Evolutionary conservation across 106 monocot species (phyloP).

Genomic region (Apostasia ramifera): DNA sequence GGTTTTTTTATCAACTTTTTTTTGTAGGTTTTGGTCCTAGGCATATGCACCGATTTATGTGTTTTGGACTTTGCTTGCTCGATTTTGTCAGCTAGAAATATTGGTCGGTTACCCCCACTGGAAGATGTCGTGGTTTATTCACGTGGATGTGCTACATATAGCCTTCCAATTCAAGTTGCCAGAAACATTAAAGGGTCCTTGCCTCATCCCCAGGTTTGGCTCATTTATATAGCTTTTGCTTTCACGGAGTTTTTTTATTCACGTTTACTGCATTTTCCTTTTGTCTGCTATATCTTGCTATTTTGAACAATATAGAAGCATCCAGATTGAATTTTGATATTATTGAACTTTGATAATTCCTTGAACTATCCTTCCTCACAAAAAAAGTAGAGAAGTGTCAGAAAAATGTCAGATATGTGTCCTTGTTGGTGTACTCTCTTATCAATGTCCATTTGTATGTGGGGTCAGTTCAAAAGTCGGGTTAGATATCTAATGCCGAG

Average conservation of each 20-base stretch:
- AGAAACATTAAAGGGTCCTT: conserved; percentile 48
- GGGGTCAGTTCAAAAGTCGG: too few relatives aligned
- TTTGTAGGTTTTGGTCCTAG: conserved; percentile 66
- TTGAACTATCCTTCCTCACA: too few relatives aligned
- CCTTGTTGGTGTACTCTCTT: too few relatives aligned
- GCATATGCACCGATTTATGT: conserved; percentile 92
- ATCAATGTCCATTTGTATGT: too few relatives aligned
- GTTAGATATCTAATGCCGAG: too few relatives aligned
- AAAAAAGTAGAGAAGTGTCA: too few relatives aligned
- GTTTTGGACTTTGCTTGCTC: conserved; percentile 72
- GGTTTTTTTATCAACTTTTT: conserved; percentile 2
- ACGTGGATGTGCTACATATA: conserved; percentile 75
- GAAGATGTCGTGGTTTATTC: conserved; percentile 91
- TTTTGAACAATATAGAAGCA: too few relatives aligned
- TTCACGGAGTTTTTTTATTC: not conserved
- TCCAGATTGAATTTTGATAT: too few relatives aligned
- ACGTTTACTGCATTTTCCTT: not conserved
- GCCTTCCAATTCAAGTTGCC: conserved; percentile 57
- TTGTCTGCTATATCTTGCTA: not conserved
- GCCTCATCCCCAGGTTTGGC: conserved; percentile 76
- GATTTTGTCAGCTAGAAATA: conserved; percentile 67
- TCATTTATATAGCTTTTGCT: not conserved
- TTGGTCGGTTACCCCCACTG: conserved; percentile 53
- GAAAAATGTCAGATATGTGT: too few relatives aligned
- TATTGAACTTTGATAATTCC: too few relatives aligned